Evolutionary conservation across 148 eudicot species (phyloP).

Genomic region (Chenopodium album): DNA sequence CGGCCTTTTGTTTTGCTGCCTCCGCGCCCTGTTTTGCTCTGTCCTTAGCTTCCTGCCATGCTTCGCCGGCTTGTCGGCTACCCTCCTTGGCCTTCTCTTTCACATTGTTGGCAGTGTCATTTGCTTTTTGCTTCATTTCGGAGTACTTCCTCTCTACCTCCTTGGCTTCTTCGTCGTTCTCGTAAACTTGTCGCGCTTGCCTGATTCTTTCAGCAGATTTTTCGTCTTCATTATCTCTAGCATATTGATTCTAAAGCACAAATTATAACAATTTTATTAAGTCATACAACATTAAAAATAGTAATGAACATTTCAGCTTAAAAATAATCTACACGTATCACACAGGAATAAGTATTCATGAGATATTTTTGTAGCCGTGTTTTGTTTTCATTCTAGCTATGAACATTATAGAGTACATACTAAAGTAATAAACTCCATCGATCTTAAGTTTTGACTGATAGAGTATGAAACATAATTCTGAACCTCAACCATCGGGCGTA

Average conservation of each 20-base stretch:
- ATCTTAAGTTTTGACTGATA: too few relatives aligned
- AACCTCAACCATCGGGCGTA: too few relatives aligned
- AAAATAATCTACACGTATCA: too few relatives aligned
- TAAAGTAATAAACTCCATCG: too few relatives aligned
- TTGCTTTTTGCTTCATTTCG: constrained; percentile 23
- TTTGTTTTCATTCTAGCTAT: too few relatives aligned
- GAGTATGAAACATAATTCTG: too few relatives aligned
- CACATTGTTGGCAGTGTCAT: constrained; percentile 24
- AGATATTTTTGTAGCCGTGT: too few relatives aligned
- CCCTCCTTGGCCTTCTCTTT: constrained; percentile 29
- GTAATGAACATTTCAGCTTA: too few relatives aligned
- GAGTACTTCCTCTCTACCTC: constrained; percentile 18
- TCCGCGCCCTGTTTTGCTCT: constrained; percentile 18
- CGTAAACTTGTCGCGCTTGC: constrained; percentile 13
- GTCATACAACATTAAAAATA: too few relatives aligned
- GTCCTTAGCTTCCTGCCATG: constrained; percentile 27
- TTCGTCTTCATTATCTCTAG: constrained; percentile 24
- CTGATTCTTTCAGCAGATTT: constrained; percentile 23
- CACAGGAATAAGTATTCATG: too few relatives aligned
- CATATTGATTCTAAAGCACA: constrained; percentile 24
- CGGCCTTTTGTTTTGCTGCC: constrained; percentile 19
- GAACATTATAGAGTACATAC: too few relatives aligned
- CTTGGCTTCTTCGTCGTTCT: constrained; percentile 24
- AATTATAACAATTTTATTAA: not conserved
- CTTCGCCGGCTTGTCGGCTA: constrained; percentile 18